Base-by-base conservation (phyloP, 495 filamentous ascomycete genomes). In the Arthonia radiata region DNA sequence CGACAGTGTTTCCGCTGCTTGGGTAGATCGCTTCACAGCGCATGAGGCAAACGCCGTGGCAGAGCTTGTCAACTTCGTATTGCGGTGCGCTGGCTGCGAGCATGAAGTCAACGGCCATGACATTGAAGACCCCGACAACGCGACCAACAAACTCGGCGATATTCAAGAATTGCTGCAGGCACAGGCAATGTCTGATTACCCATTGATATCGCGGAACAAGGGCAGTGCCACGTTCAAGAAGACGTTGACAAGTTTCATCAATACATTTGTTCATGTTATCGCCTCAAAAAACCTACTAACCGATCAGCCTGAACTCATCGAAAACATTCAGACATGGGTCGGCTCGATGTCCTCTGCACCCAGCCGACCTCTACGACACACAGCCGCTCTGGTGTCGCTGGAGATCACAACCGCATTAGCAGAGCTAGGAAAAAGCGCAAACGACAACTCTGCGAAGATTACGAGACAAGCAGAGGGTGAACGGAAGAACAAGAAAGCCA, bases 351-450 rank as follows among this genome's bases (percentile, higher is more conserved):
- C 81, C 3, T 82, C 76, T 5, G 74, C 78, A 0, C 49, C 56
- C 1, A 67, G 76, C 22, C 66, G 89, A 13, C 81, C 86, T 4
- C 92, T 97, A 47, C 59, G 86, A 28, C 89, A 94, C 45, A 97
- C 86, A 0, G 69, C 81, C 2, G 90, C 83, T 1, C 60, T 90
- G 4, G 63, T 79, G 9, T 64, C 71, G 2, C 53, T 93, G 16
- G 57, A 71, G 13, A 70, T 91, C 32, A 64, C 72, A 25, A 75
- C 56, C 25, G 55, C 68, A 0, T 50, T 97, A 16, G 71, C 67
- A 35, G 48, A 58, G 15, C 49, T 76, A 13, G 68, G 64, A 1
- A 54, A 54, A 10, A 61, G 66, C 14, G 42, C 72, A 17, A 64
- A 67, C 9, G 66, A 73, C 3, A 68, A 61, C 2, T 60, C 71